phyloP scores from a whole-genome alignment of 495 filamentous ascomycete genomes.

The Podospora pseudopauciseta region DNA sequence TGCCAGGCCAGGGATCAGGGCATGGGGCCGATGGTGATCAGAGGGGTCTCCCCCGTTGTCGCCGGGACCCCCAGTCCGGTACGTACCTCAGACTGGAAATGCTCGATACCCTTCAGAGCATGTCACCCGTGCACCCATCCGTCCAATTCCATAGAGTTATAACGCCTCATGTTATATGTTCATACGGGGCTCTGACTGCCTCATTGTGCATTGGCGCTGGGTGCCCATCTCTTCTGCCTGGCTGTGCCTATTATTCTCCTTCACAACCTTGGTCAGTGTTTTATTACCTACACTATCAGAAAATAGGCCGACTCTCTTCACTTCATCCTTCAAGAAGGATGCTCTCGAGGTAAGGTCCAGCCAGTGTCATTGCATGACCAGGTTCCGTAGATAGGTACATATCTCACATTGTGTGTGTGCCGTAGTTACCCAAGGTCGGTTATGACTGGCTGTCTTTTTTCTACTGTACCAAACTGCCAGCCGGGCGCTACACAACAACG shows the following conservation, averaged over 20 bases:
- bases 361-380: not conserved
- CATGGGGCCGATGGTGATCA: conserved; percentile 44
- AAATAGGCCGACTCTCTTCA: not conserved
- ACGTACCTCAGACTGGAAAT: not conserved
- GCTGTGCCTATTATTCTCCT: conserved; percentile 23
- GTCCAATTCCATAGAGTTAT: conserved; percentile 24
- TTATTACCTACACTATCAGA: not conserved
- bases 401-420: conserved; percentile 5
- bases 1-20: conserved; percentile 48
- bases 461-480: conserved; percentile 12
- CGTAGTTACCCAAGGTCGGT: conserved; percentile 14
- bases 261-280: not conserved
- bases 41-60: conserved; percentile 40
- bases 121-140: conserved; percentile 18
- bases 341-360: not conserved
- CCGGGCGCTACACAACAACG: conserved; percentile 9
- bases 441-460: conserved; percentile 2
- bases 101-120: conserved; percentile 22
- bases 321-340: not conserved
- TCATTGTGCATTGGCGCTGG: conserved; percentile 30
- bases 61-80: conserved; percentile 24
- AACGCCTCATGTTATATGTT: conserved; percentile 46
- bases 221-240: not conserved
- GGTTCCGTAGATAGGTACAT: conserved; percentile 13
- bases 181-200: conserved; percentile 33